Base-by-base conservation (phyloP, 208 protist species). In the Trichomonas gallinae region DNA sequence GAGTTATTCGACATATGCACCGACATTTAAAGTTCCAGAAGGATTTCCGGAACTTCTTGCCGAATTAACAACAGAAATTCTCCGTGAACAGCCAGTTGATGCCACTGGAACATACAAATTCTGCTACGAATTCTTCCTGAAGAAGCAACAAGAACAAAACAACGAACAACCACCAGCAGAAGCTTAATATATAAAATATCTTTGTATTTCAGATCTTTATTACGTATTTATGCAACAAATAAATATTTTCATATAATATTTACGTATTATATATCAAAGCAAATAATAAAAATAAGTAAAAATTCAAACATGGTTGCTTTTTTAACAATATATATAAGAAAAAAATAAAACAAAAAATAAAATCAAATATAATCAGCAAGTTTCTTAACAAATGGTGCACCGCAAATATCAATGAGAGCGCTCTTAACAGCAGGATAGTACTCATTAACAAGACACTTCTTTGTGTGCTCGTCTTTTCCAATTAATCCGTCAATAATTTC, bases 51-150 rank as follows among this genome's bases (percentile, higher is more conserved):
- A 93, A 26, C 31, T 93, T 13, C 44, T 93, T 4, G 87, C 87
- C 15, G 87, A 93, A 93, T 44, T 93, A 34, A 93, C 87, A 48
- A 93, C 87, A 93, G 87, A 93, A 58, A 93, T 93, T 51, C 44
- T 93, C 3, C 40, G 87, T 2, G 87, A 93, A 51, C 87, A 93
- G 51, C 87, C 87, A 48, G 87, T 48, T 49, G 87, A 93, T 51
- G 87, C 87, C 0, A 51, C 44, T 36, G 87, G 87, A 48, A 93
- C 44, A 17, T 93, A 93, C 46, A 93, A 93, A 93, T 93, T 93
- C n/a, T 42, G 40, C 46, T 93, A 51, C n/a, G 44, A 93, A 93
- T 93, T 93, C 44, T 93, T 93, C 44, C 17, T 58, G 26, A 48
- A 58, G 44, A 93, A 93, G 31, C 87, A 93, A 31, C 87, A 93